Base-by-base conservation (phyloP, 352 stramenopile genomes). In the Stramenopiles sp. region DNA sequence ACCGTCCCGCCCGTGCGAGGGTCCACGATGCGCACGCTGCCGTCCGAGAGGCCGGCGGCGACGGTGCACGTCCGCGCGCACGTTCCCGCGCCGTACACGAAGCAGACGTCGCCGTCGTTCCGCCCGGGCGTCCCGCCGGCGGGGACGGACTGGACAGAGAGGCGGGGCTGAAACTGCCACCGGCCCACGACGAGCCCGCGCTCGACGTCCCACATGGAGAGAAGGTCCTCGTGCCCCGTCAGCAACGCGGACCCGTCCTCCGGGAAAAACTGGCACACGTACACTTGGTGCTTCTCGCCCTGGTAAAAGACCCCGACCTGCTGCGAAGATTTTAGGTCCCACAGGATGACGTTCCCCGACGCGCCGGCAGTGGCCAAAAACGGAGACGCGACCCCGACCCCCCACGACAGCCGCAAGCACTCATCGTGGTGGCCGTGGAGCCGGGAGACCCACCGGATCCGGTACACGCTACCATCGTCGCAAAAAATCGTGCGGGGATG, bases 241-340 rank as follows among this genome's bases (percentile, higher is more conserved):
- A 71, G 35, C 53, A 71, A 71, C 4, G 53, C 53, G 35, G 53
- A 71, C 4, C 53, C 53, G 35, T 71, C 53, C 35, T 71, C 53
- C 6, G 53, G 53, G 53, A 71, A 71, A 71, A 71, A 71, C 33
- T 71, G 33, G 12, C 53, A 71, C 35, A 71, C 53, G 12, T 71
- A 71, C 35, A 71, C 1, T 71, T 71, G 53, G 33, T 71, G 2
- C 2, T 71, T 2, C 53, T 2, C 2, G 31, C 53, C 53, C 33
- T 71, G 53, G 4, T 33, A 2, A 4, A 71, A 71, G 12, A 71
- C 53, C 4, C 53, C 6, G 2, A 35, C 31, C 12, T 71, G 53
- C 35, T 71, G 2, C 33, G 35, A 71, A 6, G 2, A 35, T 35
- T 33, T 2, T 71, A 71, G 35, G 35, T 71, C 6, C 53, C 53